These are phyloP conservation scores for Ophiostoma pallidulum DNA, from an alignment of 2,329 filamentous ascomycete genomes.

Conservation along the genomic window DNA sequence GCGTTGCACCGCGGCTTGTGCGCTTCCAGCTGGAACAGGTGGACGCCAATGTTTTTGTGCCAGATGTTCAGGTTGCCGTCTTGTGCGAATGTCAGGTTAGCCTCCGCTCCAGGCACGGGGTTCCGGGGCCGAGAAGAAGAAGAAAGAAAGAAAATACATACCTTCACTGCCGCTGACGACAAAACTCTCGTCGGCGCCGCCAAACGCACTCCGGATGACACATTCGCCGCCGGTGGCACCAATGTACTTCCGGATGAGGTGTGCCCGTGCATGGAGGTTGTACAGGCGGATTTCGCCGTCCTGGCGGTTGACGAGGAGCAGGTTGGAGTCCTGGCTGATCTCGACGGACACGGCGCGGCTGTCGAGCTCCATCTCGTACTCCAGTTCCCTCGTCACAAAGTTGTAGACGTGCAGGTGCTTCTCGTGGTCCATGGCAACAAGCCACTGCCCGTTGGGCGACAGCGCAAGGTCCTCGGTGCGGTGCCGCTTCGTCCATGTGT, in stretches of 20 bases:
- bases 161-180: slow-evolving; percentile 87
- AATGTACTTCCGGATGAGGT: slow-evolving; percentile 62
- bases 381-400: slow-evolving; percentile 60
- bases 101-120: too few relatives aligned
- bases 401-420: slow-evolving; percentile 74
- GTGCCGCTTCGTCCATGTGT: slow-evolving; percentile 60
- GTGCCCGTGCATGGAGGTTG: slow-evolving; percentile 58
- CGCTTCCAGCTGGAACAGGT: slow-evolving; percentile 66
- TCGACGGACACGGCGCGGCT: slow-evolving; percentile 67
- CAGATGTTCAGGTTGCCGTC: slow-evolving; percentile 72
- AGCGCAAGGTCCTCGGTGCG: slow-evolving; percentile 80
- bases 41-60: slow-evolving; percentile 72
- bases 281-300: slow-evolving; percentile 70
- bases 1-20: slow-evolving; percentile 75
- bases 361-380: slow-evolving; percentile 63
- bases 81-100: too few relatives aligned
- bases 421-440: slow-evolving; percentile 68
- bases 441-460: slow-evolving; percentile 66
- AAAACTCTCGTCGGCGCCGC: slow-evolving; percentile 85
- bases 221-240: slow-evolving; percentile 67
- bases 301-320: slow-evolving; percentile 73
- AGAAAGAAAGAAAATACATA: slow-evolving; percentile 29
- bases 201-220: slow-evolving; percentile 75
- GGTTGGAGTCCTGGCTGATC: slow-evolving; percentile 71
- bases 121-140: not conserved